Evolutionary conservation across 2,329 filamentous ascomycete genomes (phyloP), one percentile per base, ranked within the genome.

Genomic region (Arthrobotrys conoides): DNA sequence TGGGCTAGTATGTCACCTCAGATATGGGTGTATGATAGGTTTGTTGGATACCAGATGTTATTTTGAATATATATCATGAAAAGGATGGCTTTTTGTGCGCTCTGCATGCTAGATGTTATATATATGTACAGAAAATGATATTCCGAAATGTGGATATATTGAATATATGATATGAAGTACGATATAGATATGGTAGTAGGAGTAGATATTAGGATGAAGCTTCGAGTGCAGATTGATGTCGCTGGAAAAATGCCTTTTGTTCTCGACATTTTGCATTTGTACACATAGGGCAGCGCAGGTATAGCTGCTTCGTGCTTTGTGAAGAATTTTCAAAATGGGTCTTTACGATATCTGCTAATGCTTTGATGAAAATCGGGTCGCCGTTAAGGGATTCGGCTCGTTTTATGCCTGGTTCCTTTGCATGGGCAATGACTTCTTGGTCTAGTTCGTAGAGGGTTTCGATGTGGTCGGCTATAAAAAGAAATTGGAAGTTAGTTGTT

Each of bases 381-480:
- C 93, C 96, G 83, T 99, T 99, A 82, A 99, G 85, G 83, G 93
- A 96, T 84, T 98, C 96, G 0, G 92, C 93, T 72, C 96, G 89
- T 87, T 96, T 97, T 80, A 99, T 90, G 36, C 94, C 93, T 0
- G 89, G 86, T 82, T 92, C 89, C 14, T 92, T 90, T 0, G 89
- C 93, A 84, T 97, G 94, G 73, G 93, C 92, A 83, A 99, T 98
- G 46, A 99, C 93, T 85, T 99, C 96, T 82, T 93, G 88, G 84
- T 99, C 96, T 66, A 99, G 87, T 85, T 99, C 96, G 84, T 91
- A 98, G 0, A 99, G 87, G 0, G 96, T 99, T 86, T 99, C 96
- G 81, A 99, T 99, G 84, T 99, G 96, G 83, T 99, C 96, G n/a
- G 93, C 81, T 82, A 5, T 3, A 14, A n/a, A 59, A 49, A 5